A percentile compares a stretch with the other conserved stretches of the same genome.
These are phyloP conservation scores for Periglandula ipomoeae DNA, from an alignment of 2,329 filamentous ascomycete species.

Conservation along the genomic window DNA sequence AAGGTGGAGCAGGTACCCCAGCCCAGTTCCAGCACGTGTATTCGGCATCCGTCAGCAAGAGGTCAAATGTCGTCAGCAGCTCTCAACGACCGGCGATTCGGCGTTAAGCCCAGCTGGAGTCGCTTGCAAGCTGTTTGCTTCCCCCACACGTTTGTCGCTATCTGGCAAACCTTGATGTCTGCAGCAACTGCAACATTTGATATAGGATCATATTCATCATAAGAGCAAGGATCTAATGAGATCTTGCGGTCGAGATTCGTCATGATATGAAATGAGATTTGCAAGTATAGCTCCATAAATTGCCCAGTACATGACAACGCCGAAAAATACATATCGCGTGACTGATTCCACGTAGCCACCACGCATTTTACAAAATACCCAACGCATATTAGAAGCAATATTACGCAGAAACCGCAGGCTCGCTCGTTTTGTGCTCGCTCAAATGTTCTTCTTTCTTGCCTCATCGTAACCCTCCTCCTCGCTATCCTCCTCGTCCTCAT, in stretches of 20 bases:
- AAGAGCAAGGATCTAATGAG: no score
- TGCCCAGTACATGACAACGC: neutral
- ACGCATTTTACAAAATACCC: neutral
- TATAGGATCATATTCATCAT: no score
- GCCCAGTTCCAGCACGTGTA: no score
- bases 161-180: no score
- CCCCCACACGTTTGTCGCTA: no score
- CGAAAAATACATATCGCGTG: no score
- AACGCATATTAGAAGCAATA: neutral
- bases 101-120: neutral
- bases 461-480: slow-evolving; percentile 34
- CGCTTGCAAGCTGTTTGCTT: no score
- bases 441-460: slow-evolving; percentile 32
- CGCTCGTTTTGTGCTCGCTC: slow-evolving; percentile 3
- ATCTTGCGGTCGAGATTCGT: no score
- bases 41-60: no score
- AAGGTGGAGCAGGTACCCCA: no score
- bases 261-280: neutral
- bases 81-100: slow-evolving; percentile 1
- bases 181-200: no score
- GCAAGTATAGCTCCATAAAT: neutral
- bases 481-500: slow-evolving; percentile 30
- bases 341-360: neutral
- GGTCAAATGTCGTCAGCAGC: no score
- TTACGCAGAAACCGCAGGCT: neutral